Percentiles rank a stretch among this genome's conserved stretches.
Conservation (phyloP, 2,329 filamentous ascomycete species). For the Plenodomus biglobosus region DNA sequence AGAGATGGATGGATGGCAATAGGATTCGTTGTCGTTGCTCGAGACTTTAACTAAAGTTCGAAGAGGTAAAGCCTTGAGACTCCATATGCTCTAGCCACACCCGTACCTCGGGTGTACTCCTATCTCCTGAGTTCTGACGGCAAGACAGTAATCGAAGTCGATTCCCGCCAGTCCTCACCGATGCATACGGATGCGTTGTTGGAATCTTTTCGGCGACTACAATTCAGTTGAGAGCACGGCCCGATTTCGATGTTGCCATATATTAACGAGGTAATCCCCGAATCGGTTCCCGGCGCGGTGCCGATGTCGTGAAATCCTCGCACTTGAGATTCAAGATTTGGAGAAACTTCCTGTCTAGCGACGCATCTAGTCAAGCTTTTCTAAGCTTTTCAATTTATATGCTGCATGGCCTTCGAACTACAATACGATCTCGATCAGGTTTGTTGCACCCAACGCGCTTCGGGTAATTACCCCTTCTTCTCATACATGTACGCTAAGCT, state of each 20-base stretch:
- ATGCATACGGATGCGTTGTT: neutral
- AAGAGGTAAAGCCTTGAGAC: neutral
- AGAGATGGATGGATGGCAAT: conserved; percentile 1
- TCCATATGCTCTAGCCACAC: neutral
- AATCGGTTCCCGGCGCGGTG: neutral
- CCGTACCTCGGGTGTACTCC: no score
- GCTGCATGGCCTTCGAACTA: neutral
- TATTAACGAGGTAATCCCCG: neutral
- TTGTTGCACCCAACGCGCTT: neutral
- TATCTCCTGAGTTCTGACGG: neutral
- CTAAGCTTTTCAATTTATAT: conserved; percentile 2
- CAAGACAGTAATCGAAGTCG: neutral
- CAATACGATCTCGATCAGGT: neutral
- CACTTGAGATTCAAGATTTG: neutral
- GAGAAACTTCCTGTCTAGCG: neutral
- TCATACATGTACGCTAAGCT: neutral
- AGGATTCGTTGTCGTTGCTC: neutral
- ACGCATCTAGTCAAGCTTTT: neutral
- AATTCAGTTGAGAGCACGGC: neutral
- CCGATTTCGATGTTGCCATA: conserved; percentile 1
- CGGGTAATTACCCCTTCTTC: neutral
- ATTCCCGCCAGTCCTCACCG: neutral
- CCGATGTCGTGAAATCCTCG: neutral
- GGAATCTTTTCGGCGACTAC: neutral
- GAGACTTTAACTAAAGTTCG: neutral